Evolutionary conservation across 2,329 filamentous ascomycete species (phyloP), one percentile per base, ranked within the genome.

Genomic region (Fusarium protoensiforme): DNA sequence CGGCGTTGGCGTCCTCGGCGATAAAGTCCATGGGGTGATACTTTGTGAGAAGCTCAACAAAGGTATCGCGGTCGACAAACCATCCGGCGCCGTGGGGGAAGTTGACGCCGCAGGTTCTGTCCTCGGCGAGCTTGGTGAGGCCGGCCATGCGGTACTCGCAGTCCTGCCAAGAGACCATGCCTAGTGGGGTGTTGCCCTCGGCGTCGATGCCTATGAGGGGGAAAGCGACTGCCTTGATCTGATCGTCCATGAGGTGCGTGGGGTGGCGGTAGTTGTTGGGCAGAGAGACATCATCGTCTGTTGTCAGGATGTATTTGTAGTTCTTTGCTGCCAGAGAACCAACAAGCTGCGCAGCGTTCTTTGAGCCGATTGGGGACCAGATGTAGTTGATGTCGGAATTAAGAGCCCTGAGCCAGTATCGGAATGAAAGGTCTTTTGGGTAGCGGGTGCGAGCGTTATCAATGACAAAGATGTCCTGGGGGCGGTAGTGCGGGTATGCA

Each of bases 321-420:
- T 64, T 64, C 61, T 68, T 68, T 8, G 65, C 65, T 8, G 65
- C 65, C 41, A 68, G 56, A 24, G 65, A 46, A 22, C 65, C 65
- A 54, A 68, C 65, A 54, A 68, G 62, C 53, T 68, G 65, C 8
- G 65, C 65, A n/a, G 65, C 60, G 33, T 68, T 68, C 61, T 68
- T 68, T 13, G 65, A 68, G 16, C 65, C 65, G 13, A 68, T 68
- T 29, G 65, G 65, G 11, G 65, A 58, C 65, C 65, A 68, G 48
- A 68, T 68, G 54, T 68, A 68, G 31, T 68, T 43, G 61, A 68
- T 68, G 24, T 61, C 56, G 18, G 65, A 54, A 29, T 68, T 61
- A 20, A 64, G 61, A 10, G 65, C 64, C 43, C 64, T 68, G 54
- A 64, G 54, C 65, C 65, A 68, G 16, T 68, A 61, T 33, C 65